Percentiles rank a stretch among this genome's conserved stretches.
Conservation (phyloP, 257 asterid genomes). For the Solanum tarapatanum region DNA sequence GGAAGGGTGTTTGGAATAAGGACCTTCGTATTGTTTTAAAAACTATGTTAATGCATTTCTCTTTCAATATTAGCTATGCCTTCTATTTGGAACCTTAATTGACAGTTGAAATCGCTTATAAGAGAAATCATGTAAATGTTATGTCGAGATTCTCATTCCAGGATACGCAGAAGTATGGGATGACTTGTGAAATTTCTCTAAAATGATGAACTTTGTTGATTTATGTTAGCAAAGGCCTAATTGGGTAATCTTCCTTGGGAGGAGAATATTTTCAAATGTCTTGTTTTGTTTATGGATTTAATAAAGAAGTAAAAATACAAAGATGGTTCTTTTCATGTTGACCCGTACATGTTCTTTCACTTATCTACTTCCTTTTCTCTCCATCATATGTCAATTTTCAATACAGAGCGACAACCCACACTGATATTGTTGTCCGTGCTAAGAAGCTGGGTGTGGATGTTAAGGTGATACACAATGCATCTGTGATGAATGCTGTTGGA, state of each 20-base stretch:
- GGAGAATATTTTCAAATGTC: not conserved
- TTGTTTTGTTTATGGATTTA: not conserved
- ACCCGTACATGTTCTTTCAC: not conserved
- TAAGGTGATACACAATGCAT: conserved; percentile 85
- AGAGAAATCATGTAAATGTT: not conserved
- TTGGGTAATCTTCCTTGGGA: not conserved
- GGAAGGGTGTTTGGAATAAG: not conserved
- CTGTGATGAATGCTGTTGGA: conserved; percentile 90
- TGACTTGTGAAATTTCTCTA: not conserved
- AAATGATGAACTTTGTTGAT: not conserved
- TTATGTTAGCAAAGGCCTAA: not conserved
- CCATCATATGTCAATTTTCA: not conserved
- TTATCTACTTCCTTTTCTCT: not conserved
- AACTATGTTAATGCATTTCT: not conserved
- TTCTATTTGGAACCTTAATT: not conserved
- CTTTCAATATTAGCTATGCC: not conserved
- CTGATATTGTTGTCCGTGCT: conserved; percentile 86
- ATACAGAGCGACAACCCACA: conserved; percentile 86
- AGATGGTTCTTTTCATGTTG: not conserved
- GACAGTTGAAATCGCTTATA: not conserved
- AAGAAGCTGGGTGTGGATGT: conserved; percentile 69
- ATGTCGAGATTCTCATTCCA: not conserved
- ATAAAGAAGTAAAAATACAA: not conserved
- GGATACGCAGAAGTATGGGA: not conserved
- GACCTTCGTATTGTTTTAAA: not conserved